phyloP scores from a whole-genome alignment of 768 basidiomycete species.

The Clathrus columnatus region DNA sequence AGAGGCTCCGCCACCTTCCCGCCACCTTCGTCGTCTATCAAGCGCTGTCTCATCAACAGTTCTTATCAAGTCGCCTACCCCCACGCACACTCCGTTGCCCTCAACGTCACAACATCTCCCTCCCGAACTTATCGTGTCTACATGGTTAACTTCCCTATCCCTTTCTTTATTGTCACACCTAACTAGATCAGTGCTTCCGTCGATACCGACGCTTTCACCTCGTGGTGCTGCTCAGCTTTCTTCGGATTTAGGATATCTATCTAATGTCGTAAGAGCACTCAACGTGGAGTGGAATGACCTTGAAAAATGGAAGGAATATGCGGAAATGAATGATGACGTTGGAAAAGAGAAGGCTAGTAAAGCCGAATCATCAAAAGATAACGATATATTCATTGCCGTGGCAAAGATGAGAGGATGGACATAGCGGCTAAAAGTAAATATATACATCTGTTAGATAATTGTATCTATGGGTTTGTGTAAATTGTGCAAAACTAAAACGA shows the following conservation, averaged over 20 bases:
- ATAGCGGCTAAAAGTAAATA: too few species aligned
- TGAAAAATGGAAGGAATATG: conserved; percentile 28
- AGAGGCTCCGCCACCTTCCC: not conserved
- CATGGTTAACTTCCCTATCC: conserved; percentile 90
- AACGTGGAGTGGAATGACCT: conserved; percentile 81
- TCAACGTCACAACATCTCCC: conserved; percentile 29
- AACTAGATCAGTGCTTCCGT: conserved; percentile 59
- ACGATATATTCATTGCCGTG: too few species aligned
- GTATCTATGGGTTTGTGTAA: too few species aligned
- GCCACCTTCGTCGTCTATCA: conserved; percentile 36
- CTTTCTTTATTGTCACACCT: conserved; percentile 70
- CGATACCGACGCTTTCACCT: conserved; percentile 47
- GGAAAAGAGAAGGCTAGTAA: too few species aligned
- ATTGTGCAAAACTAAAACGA: too few species aligned
- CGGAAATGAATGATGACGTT: not conserved
- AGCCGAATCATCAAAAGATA: too few species aligned
- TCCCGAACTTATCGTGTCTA: conserved; percentile 75
- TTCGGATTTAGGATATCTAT: conserved; percentile 82
- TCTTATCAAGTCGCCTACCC: conserved; percentile 19
- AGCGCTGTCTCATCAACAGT: conserved; percentile 16
- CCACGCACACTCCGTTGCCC: conserved; percentile 9
- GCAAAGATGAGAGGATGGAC: too few species aligned
- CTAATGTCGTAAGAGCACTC: conserved; percentile 82
- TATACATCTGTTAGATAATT: too few species aligned
- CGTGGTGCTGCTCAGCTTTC: conserved; percentile 76